phyloP scores from a whole-genome alignment of 2,329 filamentous ascomycete species.

The Alternaria gaisen region DNA sequence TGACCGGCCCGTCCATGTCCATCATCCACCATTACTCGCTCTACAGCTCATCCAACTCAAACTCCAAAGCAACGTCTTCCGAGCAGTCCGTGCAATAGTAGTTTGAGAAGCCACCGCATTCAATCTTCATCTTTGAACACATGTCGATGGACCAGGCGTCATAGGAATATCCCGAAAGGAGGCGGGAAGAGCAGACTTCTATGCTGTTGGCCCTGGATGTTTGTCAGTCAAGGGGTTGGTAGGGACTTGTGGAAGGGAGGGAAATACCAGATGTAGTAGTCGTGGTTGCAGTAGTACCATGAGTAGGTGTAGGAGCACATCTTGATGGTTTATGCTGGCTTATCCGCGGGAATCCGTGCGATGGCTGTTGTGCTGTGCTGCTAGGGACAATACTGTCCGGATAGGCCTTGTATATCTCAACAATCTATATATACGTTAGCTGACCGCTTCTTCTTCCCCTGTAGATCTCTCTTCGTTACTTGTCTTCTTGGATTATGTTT shows the following conservation, averaged over 20 bases:
- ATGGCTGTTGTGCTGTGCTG: background rate
- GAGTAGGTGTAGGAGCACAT: slow-evolving; percentile 60
- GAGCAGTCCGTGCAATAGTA: slow-evolving; percentile 57
- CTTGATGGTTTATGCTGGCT: background rate
- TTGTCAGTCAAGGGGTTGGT: background rate
- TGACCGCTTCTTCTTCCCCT: slow-evolving; percentile 16
- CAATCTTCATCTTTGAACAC: slow-evolving; percentile 55
- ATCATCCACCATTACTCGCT: background rate
- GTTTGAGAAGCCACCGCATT: slow-evolving; percentile 55
- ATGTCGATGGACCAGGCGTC: slow-evolving; percentile 60
- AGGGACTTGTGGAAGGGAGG: background rate
- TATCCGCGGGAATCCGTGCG: background rate
- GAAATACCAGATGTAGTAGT: slow-evolving; percentile 57
- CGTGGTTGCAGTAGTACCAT: slow-evolving; percentile 60
- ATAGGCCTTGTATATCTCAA: background rate
- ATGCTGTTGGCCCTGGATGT: slow-evolving; percentile 50
- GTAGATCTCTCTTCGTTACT: background rate
- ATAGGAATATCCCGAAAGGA: slow-evolving; percentile 57
- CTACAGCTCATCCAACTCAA: slow-evolving; percentile 53
- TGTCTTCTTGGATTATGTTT: background rate
- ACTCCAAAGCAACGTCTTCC: slow-evolving; percentile 55
- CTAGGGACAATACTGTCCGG: background rate
- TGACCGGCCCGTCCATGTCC: background rate
- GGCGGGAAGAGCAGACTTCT: slow-evolving; percentile 56
- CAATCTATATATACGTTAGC: slow-evolving; percentile 12